Evolutionary conservation across 495 filamentous ascomycete species (phyloP), one percentile per base, ranked within the genome.

Genomic region (Aspergillus heteromorphus): DNA sequence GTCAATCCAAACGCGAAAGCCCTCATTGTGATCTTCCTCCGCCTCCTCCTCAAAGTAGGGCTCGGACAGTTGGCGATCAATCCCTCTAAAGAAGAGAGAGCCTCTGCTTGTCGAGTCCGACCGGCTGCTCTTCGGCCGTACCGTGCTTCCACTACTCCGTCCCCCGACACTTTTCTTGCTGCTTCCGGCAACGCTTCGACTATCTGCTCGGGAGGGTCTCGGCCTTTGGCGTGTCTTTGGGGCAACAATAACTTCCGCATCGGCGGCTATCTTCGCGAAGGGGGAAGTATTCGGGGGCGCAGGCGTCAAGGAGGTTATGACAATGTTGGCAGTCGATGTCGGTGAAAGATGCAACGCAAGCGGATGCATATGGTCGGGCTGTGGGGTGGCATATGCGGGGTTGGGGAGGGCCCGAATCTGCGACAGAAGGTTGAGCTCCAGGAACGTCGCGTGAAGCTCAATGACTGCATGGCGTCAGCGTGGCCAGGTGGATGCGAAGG

Each of bases 241-340:
- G 4, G 93, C 92, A 20, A 98, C 95, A 54, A 96, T 92, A 47
- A 97, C 91, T 70, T 98, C 93, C 18, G 90, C 92, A 65, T 97
- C 91, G 0, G 92, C 87, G 0, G 88, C 85, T 53, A 98, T 88
- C 71, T 95, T 97, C 23, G 91, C 92, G 65, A 96, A 96, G 2
- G 87, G 79, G 6, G 84, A 83, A 18, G 83, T 79, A 2, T 80
- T 75, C 29, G 88, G 65, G 2, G 82, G 83, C n/a, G 84, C 73
- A 2, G 91, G 91, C 8, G 80, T 81, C 21, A 96, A 73, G 29
- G 91, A 90, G 7, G 87, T 84, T 31, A 97, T 77, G 31, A 87
- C 82, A 53, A 98, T 90, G 67, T 90, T 96, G 5, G 93, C 93
- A 4, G 92, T 96, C 10, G 92, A 96, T 4, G 95, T 98, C 2